Percentiles rank a stretch among this genome's conserved stretches.
Conservation (phyloP, 176 grass and related monocot species). For the Carex cristatella region DNA sequence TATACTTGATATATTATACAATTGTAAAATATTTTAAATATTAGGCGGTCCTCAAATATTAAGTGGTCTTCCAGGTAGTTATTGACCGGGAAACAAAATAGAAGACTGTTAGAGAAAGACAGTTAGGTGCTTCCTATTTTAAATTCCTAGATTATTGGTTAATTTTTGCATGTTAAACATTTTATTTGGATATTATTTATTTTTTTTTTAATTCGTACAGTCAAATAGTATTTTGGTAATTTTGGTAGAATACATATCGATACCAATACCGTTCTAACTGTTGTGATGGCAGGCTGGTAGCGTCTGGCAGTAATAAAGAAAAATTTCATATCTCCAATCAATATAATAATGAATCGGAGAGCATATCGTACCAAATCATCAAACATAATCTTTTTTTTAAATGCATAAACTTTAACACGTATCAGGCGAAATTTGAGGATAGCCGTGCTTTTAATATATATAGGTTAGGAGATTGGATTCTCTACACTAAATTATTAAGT, state of each 20-base stretch:
- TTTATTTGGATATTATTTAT: not conserved
- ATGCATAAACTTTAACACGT: not conserved
- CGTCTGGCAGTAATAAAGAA: not conserved
- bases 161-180: not conserved
- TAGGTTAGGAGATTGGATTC: not conserved
- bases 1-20: too few species aligned
- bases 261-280: not conserved
- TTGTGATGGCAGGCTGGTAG: not conserved
- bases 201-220: not conserved
- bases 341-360: not conserved
- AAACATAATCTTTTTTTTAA: not conserved
- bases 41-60: too few species aligned
- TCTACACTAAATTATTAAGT: constrained; percentile 8
- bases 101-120: too few species aligned
- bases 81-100: too few species aligned
- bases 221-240: not conserved
- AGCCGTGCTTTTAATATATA: not conserved
- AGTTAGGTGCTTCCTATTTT: too few species aligned
- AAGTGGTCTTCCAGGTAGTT: too few species aligned
- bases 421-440: not conserved
- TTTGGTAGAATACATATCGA: not conserved
- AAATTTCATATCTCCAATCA: not conserved
- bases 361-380: constrained; percentile 16
- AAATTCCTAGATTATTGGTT: too few species aligned
- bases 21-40: too few species aligned